These are phyloP conservation scores for Xylona heveae DNA, from an alignment of 495 filamentous ascomycete genomes.

Conservation along the genomic window DNA sequence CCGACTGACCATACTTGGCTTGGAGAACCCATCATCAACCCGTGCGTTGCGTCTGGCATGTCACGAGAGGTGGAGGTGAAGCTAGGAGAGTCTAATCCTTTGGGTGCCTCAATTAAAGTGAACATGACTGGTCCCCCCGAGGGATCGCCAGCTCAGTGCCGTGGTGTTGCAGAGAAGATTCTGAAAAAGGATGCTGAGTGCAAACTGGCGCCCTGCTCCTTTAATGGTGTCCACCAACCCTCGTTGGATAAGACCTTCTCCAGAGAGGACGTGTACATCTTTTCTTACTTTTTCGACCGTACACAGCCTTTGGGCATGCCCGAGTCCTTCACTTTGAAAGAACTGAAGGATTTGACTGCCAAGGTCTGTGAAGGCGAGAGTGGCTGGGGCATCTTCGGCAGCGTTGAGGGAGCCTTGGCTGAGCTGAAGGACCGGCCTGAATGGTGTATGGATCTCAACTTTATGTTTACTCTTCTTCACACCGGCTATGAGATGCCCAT, in stretches of 20 bases:
- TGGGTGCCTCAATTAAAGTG: constrained; percentile 38
- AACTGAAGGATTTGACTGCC: constrained; percentile 63
- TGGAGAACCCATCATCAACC: constrained; percentile 49
- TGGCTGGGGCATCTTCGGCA: constrained; percentile 57
- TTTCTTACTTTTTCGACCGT: constrained; percentile 95
- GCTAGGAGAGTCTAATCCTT: constrained; percentile 35
- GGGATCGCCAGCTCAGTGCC: constrained; percentile 63
- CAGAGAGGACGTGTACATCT: constrained; percentile 80
- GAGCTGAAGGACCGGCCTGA: constrained; percentile 67
- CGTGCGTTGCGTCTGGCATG: constrained; percentile 74
- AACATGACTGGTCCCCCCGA: constrained; percentile 71
- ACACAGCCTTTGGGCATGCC: constrained; percentile 85
- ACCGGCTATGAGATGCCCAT: constrained; percentile 97
- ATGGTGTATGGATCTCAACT: constrained; percentile 84
- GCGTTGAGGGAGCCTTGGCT: constrained; percentile 45
- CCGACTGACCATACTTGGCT: constrained; percentile 31
- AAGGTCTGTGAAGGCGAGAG: constrained; percentile 64
- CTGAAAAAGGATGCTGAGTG: constrained; percentile 73
- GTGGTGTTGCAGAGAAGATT: constrained; percentile 71
- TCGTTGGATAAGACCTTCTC: constrained; percentile 83
- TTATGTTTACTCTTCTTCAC: constrained; percentile 80
- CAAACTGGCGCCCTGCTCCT: constrained; percentile 74
- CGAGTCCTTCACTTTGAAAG: constrained; percentile 72
- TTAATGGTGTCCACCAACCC: constrained; percentile 91
- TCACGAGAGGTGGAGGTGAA: constrained; percentile 42